phyloP scores from a whole-genome alignment of 768 basidiomycete species.

The Grammothele lineata region DNA sequence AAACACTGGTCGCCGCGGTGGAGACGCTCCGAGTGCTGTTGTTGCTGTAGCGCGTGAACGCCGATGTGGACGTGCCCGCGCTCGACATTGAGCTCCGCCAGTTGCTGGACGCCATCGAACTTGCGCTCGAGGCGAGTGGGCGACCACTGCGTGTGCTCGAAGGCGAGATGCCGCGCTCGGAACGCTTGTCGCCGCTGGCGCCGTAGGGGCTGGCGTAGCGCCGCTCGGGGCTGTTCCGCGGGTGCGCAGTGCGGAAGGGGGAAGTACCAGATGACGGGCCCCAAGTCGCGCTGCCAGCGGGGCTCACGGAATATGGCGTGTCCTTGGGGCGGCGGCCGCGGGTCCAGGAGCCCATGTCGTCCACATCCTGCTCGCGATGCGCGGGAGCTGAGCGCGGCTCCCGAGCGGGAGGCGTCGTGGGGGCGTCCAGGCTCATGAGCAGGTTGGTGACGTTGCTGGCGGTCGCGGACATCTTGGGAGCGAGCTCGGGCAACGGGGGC shows the following conservation, averaged over 20 bases:
- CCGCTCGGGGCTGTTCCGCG: conserved; percentile 13
- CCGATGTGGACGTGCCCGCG: conserved; percentile 46
- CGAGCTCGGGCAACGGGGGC: background rate
- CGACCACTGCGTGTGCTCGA: conserved; percentile 54
- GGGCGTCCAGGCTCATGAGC: conserved; percentile 65
- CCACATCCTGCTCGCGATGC: conserved; percentile 2
- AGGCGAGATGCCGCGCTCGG: conserved; percentile 39
- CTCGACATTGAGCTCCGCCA: conserved; percentile 79
- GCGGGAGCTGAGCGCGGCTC: background rate
- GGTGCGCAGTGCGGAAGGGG: conserved; percentile 11
- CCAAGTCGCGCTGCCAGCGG: conserved; percentile 15
- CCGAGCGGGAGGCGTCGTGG: conserved; percentile 22
- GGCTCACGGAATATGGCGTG: conserved; percentile 9
- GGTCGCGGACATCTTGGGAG: conserved; percentile 52
- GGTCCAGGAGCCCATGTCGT: conserved; percentile 6
- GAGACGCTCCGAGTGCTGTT: conserved; percentile 64
- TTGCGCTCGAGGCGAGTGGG: conserved; percentile 51
- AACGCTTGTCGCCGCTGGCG: conserved; percentile 9
- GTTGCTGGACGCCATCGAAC: conserved; percentile 61
- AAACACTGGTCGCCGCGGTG: conserved; percentile 78
- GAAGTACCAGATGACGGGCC: conserved; percentile 12
- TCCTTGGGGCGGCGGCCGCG: conserved; percentile 16
- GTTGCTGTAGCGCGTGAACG: conserved; percentile 80
- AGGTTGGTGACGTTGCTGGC: conserved; percentile 75
- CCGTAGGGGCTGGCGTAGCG: conserved; percentile 9